Conservation (phyloP, 495 filamentous ascomycete genomes). For the Aspergillus incahuasiensis region DNA sequence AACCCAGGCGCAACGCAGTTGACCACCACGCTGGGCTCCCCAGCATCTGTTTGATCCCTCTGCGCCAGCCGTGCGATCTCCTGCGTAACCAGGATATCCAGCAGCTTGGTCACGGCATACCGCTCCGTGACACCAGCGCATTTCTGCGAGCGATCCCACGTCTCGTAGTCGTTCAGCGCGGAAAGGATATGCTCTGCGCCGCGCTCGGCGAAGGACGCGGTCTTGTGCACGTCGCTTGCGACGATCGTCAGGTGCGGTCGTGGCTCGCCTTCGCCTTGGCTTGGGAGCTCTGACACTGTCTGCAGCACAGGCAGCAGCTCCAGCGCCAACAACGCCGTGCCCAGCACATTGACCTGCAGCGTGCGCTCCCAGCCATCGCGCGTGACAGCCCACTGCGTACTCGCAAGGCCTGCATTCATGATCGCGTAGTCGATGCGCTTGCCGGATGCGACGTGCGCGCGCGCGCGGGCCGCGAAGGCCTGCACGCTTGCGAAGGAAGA, state of each 20-base stretch:
- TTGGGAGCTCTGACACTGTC: not conserved
- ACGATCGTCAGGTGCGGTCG: constrained; percentile 13
- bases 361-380: not conserved
- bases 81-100: constrained; percentile 15
- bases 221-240: constrained; percentile 13
- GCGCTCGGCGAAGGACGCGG: constrained; percentile 6
- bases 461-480: not conserved
- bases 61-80: constrained; percentile 10
- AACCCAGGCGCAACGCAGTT: constrained; percentile 19
- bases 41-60: not conserved
- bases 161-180: constrained; percentile 5
- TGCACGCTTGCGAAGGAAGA: constrained; percentile 2
- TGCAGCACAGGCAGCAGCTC: constrained; percentile 1
- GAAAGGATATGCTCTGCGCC: constrained; percentile 3
- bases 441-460: not conserved
- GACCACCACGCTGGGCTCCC: constrained; percentile 12
- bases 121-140: constrained; percentile 1
- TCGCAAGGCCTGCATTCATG: constrained; percentile 1
- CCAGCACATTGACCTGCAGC: constrained; percentile 14
- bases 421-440: not conserved
- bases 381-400: not conserved
- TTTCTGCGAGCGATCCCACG: constrained; percentile 9
- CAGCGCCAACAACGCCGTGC: constrained; percentile 12
- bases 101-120: constrained; percentile 18
- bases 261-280: not conserved